phyloP scores from a whole-genome alignment of 148 eudicot genomes.

The Silene conica region DNA sequence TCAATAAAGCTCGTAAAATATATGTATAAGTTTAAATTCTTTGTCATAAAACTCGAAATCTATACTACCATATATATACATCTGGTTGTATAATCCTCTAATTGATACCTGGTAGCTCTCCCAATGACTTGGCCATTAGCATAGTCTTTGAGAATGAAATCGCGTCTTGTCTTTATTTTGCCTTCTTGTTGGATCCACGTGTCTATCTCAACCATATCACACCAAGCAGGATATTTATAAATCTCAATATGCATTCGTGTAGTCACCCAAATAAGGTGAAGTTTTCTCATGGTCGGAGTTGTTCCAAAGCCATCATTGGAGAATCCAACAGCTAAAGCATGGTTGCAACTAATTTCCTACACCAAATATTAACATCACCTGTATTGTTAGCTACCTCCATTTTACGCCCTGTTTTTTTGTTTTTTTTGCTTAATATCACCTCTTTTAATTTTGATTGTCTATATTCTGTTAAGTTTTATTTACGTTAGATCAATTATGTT shows the following conservation, averaged over 20 bases:
- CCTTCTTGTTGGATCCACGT: conserved; percentile 98
- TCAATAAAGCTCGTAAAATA: too few species aligned
- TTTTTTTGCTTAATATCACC: too few species aligned
- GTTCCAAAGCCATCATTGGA: conserved; percentile 98
- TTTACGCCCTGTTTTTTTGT: too few species aligned
- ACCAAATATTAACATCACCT: conserved; percentile 18
- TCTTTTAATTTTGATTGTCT: too few species aligned
- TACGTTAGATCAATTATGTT: too few species aligned
- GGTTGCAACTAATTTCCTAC: conserved; percentile 98
- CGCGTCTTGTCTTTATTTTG: conserved; percentile 88
- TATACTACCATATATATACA: too few species aligned
- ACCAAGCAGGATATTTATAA: conserved; percentile 88
- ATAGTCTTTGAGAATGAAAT: conserved; percentile 79
- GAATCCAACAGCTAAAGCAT: conserved; percentile 92
- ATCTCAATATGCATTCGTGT: conserved; percentile 98
- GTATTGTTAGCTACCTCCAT: too few species aligned
- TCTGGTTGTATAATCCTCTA: neutral
- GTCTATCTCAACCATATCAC: conserved; percentile 90
- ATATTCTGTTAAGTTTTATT: too few species aligned
- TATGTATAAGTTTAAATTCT: too few species aligned
- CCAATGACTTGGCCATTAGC: conserved; percentile 86
- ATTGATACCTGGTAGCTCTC: conserved; percentile 75
- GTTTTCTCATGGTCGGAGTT: conserved; percentile 83
- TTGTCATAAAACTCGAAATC: too few species aligned
- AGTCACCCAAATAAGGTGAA: conserved; percentile 95